Percentiles rank a stretch among this genome's conserved stretches.
These are phyloP conservation scores for Cryptococcus deneoformans DNA, from an alignment of 1,284 basidiomycete genomes.

Conservation along the genomic window DNA sequence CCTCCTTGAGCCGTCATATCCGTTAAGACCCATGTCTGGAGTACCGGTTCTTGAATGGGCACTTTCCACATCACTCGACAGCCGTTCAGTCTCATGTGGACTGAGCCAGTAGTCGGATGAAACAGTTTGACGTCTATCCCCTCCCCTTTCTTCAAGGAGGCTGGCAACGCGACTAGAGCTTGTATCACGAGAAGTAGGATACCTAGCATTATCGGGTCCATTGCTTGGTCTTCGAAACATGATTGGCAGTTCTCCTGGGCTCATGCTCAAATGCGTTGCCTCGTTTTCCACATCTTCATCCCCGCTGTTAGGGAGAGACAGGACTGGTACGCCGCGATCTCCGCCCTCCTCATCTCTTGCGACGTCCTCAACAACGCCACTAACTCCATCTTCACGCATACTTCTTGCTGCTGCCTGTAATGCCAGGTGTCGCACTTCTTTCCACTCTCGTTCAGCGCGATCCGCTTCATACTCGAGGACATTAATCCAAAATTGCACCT, in stretches of 20 bases:
- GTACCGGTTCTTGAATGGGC: not conserved
- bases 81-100: not conserved
- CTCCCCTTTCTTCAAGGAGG: not conserved
- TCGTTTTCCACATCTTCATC: not conserved
- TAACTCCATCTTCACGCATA: conserved; percentile 25
- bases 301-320: conserved; percentile 9
- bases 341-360: conserved; percentile 5
- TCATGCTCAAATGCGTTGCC: conserved; percentile 3
- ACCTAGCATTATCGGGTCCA: not conserved
- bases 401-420: conserved; percentile 65
- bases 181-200: not conserved
- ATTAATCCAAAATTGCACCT: conserved; percentile 68
- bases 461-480: conserved; percentile 70
- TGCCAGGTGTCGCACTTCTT: conserved; percentile 64
- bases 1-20: too few species aligned
- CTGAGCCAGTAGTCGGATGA: not conserved
- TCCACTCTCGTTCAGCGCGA: conserved; percentile 68
- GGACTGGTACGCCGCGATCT: conserved; percentile 10
- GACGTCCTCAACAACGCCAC: conserved; percentile 29
- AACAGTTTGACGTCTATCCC: not conserved
- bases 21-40: not conserved
- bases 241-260: conserved; percentile 26
- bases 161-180: not conserved
- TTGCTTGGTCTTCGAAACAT: conserved; percentile 20
- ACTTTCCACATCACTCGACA: not conserved